Evolutionary conservation across 208 protist species (phyloP), one percentile per base, ranked within the genome.

Genomic region (Crithidia expoeki): DNA sequence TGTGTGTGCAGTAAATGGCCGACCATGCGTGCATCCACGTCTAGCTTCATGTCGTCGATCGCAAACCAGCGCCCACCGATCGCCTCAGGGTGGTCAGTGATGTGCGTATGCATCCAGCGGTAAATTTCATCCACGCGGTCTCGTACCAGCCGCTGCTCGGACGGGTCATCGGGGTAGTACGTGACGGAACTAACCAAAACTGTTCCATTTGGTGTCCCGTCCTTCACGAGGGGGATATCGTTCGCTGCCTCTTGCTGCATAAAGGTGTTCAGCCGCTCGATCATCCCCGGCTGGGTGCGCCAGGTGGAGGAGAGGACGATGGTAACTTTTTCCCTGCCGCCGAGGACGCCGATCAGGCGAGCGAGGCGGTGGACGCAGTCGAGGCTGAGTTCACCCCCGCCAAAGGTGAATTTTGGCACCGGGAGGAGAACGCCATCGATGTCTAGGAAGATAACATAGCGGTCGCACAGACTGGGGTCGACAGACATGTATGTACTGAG

Each of bases 11-110:
- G 57, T 66, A 95, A 93, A 68, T 95, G 90, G 0, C 75, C 86
- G 19, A 33, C 34, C 90, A 95, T 93, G 33, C 90, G 83, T 28
- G 40, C 72, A 47, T 95, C 90, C 11, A 95, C 88, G 59, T 92
- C 88, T 3, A 95, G 83, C 68, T 95, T 72, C 90, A 95, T 95
- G 70, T 95, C 90, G 52, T 95, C 90, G 52, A 95, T 91, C 32
- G 90, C 85, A 47, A 95, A 69, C 90, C 90, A 95, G 21, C 90
- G 87, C 7, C 90, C 90, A 12, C 76, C 90, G 36, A 89, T 82
- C 9, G 81, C 90, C 71, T 92, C 87, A 14, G 90, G 90, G 76
- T 89, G 70, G 19, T 86, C 79, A 0, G 63, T 66, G n/a, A 94
- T 64, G 78, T 95, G 80, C 6, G 71, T 85, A 74, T 84, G 84